phyloP scores from a whole-genome alignment of 441 rosid species.

The Erodium texanum region DNA sequence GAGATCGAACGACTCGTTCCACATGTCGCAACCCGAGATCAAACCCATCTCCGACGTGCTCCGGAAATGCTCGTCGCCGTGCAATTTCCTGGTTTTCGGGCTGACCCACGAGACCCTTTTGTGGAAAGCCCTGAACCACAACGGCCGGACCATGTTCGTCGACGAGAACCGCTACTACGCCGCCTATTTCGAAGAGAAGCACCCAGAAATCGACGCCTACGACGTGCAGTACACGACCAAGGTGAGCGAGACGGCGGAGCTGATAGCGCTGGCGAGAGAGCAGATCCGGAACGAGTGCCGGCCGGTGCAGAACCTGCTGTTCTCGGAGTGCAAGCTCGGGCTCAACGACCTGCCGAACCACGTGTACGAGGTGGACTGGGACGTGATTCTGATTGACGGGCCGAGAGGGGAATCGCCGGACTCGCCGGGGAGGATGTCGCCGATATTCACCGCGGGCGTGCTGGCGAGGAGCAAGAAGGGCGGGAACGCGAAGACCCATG shows the following conservation, averaged over 20 bases:
- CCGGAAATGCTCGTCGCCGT: constrained; percentile 73
- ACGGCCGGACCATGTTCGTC: constrained; percentile 74
- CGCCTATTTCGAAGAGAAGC: constrained; percentile 69
- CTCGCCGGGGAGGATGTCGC: constrained; percentile 71
- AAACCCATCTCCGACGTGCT: constrained; percentile 74
- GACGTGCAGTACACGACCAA: constrained; percentile 86
- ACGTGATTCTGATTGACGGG: constrained; percentile 78
- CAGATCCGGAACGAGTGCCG: constrained; percentile 49
- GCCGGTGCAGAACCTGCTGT: constrained; percentile 81
- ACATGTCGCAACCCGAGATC: constrained; percentile 59
- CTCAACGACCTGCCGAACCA: constrained; percentile 86
- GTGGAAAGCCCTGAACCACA: constrained; percentile 80
- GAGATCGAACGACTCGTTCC: constrained; percentile 70
- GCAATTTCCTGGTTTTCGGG: constrained; percentile 79
- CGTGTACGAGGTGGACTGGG: constrained; percentile 56
- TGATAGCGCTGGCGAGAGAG: too few species aligned
- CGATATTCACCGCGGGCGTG: constrained; percentile 86
- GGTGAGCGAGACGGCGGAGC: constrained; percentile 10
- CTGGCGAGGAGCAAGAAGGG: constrained; percentile 72
- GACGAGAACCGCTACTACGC: constrained; percentile 94
- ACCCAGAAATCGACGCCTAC: constrained; percentile 74
- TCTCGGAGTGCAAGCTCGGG: constrained; percentile 82
- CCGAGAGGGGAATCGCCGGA: constrained; percentile 71
- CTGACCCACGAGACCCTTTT: constrained; percentile 80
- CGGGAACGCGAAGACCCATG: constrained; percentile 69